Percentiles rank a stretch among this genome's conserved stretches.
These are phyloP conservation scores for Candida sanyaensis DNA, from an alignment of 1,139 yeast species.

Conservation along the genomic window DNA sequence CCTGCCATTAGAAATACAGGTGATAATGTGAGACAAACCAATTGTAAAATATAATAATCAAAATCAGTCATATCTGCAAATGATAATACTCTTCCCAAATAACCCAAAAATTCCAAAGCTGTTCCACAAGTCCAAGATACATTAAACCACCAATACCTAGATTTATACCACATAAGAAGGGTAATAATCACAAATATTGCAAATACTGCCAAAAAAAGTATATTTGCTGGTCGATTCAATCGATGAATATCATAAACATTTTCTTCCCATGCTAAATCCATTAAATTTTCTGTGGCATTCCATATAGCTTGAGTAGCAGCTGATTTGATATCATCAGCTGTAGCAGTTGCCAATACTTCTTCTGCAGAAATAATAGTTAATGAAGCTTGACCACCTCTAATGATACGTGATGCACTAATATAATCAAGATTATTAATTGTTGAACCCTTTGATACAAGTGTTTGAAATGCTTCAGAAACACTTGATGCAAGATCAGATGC, in stretches of 20 bases:
- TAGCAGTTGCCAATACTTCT: constrained; percentile 41
- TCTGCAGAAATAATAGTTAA: constrained; percentile 35
- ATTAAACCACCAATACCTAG: constrained; percentile 33
- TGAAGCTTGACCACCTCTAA: constrained; percentile 43
- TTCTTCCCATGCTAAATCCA: constrained; percentile 26
- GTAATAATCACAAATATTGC: constrained; percentile 23
- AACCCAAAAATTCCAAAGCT: constrained; percentile 56
- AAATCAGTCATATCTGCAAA: constrained; percentile 40
- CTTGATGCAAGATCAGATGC: constrained; percentile 19
- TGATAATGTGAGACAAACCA: constrained; percentile 69
- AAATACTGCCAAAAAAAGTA: constrained; percentile 28
- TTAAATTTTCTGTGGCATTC: constrained; percentile 33
- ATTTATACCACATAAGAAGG: constrained; percentile 20
- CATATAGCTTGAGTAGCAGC: constrained; percentile 34
- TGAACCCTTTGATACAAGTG: constrained; percentile 19
- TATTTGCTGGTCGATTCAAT: constrained; percentile 25
- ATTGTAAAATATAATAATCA: constrained; percentile 61
- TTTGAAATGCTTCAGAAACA: constrained; percentile 11
- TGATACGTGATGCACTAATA: constrained; percentile 21
- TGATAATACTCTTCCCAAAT: constrained; percentile 60
- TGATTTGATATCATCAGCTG: constrained; percentile 26
- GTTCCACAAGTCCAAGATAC: constrained; percentile 31
- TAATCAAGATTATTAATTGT: constrained; percentile 15
- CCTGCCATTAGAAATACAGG: constrained; percentile 92
- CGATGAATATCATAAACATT: constrained; percentile 36